Percentiles rank a stretch among this genome's conserved stretches.
Evolutionary conservation across 805 yeast genomes (phyloP).

Genomic region (Candida taoyuanica): DNA sequence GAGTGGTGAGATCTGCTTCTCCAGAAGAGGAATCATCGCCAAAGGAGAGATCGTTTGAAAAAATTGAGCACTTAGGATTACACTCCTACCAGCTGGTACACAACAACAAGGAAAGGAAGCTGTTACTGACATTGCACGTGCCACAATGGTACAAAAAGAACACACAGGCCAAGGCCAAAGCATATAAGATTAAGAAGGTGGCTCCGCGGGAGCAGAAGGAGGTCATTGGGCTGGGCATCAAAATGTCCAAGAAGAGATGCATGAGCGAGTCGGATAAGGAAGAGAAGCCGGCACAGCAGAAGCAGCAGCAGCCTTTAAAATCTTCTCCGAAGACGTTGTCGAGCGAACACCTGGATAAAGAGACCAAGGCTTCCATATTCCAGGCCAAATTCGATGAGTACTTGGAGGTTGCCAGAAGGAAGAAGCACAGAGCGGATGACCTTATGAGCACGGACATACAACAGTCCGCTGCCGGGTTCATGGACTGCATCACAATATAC

Average conservation of each 20-base stretch:
- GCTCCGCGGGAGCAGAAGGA: constrained; percentile 1
- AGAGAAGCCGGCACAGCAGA: not conserved
- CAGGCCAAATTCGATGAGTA: constrained; percentile 3
- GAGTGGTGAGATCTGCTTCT: too few relatives aligned
- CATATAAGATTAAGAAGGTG: constrained; percentile 7
- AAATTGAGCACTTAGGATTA: constrained; percentile 9
- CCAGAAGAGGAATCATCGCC: too few relatives aligned
- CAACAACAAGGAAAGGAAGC: not conserved
- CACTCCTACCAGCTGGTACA: constrained; percentile 9
- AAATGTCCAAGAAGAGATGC: constrained; percentile 4
- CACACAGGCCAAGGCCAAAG: constrained; percentile 3
- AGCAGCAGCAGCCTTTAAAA: too few relatives aligned
- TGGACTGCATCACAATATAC: constrained; percentile 21
- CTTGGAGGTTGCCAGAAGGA: constrained; percentile 10
- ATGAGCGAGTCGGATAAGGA: too few relatives aligned
- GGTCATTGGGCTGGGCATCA: constrained; percentile 5
- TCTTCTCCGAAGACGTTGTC: not conserved
- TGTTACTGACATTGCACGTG: constrained; percentile 14
- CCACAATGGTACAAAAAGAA: constrained; percentile 13
- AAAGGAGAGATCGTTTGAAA: constrained; percentile 4
- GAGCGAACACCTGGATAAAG: not conserved
- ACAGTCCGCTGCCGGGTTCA: constrained; percentile 9
- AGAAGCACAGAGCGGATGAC: constrained; percentile 21
- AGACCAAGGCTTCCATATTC: not conserved
- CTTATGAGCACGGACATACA: constrained; percentile 2